A percentile compares a stretch with the other conserved stretches of the same genome.
Evolutionary conservation across 768 basidiomycete species (phyloP).

Genomic region (Tricholomella constricta): DNA sequence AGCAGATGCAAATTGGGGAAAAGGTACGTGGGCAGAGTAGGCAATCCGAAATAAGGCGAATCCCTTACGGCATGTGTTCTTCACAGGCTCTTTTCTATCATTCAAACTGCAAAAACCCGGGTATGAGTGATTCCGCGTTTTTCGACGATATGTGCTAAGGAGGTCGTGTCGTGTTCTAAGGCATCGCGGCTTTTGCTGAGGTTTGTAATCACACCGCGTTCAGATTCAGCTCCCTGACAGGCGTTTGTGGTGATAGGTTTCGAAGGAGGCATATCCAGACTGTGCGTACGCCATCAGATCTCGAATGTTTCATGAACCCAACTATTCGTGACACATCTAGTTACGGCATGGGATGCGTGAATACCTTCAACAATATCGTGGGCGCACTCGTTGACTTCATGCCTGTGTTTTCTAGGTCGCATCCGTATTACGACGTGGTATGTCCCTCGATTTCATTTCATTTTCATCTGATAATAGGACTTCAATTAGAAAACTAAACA

Average conservation of each 20-base stretch:
- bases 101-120: constrained; percentile 83
- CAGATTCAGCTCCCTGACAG: constrained; percentile 6
- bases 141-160: background rate
- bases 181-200: constrained; percentile 82
- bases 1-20: constrained; percentile 75
- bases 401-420: constrained; percentile 36
- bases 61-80: background rate
- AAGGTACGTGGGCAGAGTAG: constrained; percentile 45
- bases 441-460: constrained; percentile 19
- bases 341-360: constrained; percentile 89
- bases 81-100: constrained; percentile 81
- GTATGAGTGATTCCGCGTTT: constrained; percentile 36
- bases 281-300: constrained; percentile 47
- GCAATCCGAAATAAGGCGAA: background rate
- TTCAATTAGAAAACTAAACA: constrained; percentile 70
- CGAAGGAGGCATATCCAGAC: constrained; percentile 88
- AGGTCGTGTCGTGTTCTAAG: constrained; percentile 23
- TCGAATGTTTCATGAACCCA: background rate
- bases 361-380: constrained; percentile 24
- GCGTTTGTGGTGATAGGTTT: constrained; percentile 49
- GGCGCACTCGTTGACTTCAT: constrained; percentile 11
- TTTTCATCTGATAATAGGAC: constrained; percentile 1
- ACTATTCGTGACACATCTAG: constrained; percentile 38
- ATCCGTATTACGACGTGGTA: constrained; percentile 83
- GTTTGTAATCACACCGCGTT: constrained; percentile 36